These are phyloP conservation scores for Batkoa obscura DNA, from an alignment of 371 early-diverging fungal species.

Conservation along the genomic window DNA sequence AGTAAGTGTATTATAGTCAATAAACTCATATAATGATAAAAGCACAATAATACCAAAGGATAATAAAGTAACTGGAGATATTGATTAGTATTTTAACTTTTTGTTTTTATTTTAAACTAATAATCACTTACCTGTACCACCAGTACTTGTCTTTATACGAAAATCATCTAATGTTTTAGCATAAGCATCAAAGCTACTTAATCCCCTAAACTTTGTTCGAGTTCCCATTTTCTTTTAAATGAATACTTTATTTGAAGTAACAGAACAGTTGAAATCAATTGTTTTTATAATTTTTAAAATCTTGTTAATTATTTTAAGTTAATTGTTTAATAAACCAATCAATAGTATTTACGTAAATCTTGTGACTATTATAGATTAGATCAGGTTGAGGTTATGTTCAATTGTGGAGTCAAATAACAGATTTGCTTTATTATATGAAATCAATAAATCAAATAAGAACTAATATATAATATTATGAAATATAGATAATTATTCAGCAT, in stretches of 20 bases:
- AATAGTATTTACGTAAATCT: no score
- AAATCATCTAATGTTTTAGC: constrained; percentile 95
- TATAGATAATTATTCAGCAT: no score
- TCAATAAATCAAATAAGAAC: no score
- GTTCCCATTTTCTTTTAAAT: neutral
- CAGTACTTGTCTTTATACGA: constrained; percentile 66
- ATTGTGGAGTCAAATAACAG: no score
- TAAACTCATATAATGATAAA: constrained; percentile 60
- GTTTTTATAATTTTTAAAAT: no score
- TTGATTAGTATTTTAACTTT: neutral
- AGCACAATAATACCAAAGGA: constrained; percentile 48
- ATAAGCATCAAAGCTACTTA: constrained; percentile 72
- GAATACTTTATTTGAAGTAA: neutral
- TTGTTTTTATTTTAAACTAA: neutral
- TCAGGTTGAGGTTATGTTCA: no score
- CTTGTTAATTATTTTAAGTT: no score
- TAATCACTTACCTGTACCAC: constrained; percentile 43
- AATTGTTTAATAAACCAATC: no score
- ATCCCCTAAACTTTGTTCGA: constrained; percentile 6
- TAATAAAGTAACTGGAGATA: constrained; percentile 48
- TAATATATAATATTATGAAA: no score
- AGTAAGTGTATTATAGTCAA: constrained; percentile 46
- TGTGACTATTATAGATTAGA: no score
- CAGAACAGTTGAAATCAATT: neutral
- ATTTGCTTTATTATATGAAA: no score